Evolutionary conservation across 495 filamentous ascomycete genomes (phyloP).

Genomic region (Trichodelitschia bisporula): DNA sequence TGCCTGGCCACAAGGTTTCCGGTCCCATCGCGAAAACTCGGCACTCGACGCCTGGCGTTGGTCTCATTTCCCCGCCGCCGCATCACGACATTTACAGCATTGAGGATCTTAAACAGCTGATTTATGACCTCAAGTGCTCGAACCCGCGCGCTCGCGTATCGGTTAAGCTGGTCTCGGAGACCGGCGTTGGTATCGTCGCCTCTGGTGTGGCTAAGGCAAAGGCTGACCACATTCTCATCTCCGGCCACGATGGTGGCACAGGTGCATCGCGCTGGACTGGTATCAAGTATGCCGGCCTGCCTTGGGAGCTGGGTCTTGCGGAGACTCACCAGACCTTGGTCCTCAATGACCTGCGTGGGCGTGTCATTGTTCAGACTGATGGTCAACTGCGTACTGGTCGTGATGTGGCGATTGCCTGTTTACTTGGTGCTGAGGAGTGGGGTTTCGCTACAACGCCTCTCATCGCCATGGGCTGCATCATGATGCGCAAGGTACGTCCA

Average conservation of each 20-base stretch:
- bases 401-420: conserved; percentile 86
- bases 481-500: conserved; percentile 56
- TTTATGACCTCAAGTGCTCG: conserved; percentile 95
- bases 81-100: conserved; percentile 99
- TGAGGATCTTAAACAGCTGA: conserved; percentile 95
- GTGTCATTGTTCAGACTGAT: conserved; percentile 94
- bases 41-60: conserved; percentile 96
- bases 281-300: conserved; percentile 97
- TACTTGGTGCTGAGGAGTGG: conserved; percentile 94
- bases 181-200: conserved; percentile 92
- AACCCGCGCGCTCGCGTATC: conserved; percentile 91
- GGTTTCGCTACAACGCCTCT: conserved; percentile 94
- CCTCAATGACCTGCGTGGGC: conserved; percentile 87
- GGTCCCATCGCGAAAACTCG: conserved; percentile 87
- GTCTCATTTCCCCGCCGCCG: conserved; percentile 92
- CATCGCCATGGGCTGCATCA: conserved; percentile 94
- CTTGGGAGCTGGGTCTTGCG: conserved; percentile 93
- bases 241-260: conserved; percentile 93
- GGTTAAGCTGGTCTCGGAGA: conserved; percentile 96
- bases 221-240: conserved; percentile 94
- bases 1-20: conserved; percentile 95
- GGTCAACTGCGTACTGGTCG: conserved; percentile 86
- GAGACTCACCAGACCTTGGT: conserved; percentile 99
- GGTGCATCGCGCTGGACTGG: conserved; percentile 97
- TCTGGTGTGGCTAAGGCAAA: conserved; percentile 98